These are phyloP conservation scores for Astrocystis sublimbata DNA, from an alignment of 495 filamentous ascomycete genomes.

Conservation along the genomic window DNA sequence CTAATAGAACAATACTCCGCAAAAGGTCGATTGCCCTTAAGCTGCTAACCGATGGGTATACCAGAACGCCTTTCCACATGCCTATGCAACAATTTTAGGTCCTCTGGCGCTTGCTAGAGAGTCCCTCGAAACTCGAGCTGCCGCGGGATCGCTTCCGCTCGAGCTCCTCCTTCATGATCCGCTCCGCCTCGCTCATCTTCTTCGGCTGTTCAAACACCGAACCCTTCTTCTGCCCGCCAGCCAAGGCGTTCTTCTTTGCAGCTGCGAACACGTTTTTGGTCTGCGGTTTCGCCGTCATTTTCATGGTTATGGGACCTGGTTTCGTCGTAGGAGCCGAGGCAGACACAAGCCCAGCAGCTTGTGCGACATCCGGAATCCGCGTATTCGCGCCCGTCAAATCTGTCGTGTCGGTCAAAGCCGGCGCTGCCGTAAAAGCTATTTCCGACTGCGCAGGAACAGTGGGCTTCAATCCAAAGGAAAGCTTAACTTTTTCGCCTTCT, in stretches of 20 bases:
- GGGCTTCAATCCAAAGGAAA: conserved; percentile 64
- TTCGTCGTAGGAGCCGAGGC: conserved; percentile 13
- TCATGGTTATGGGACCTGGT: conserved; percentile 51
- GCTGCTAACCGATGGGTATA: conserved; percentile 20
- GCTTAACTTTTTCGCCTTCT: conserved; percentile 81
- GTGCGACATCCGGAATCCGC: conserved; percentile 12
- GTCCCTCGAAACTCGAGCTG: conserved; percentile 32
- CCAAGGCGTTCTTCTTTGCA: conserved; percentile 64
- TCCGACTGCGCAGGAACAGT: conserved; percentile 34
- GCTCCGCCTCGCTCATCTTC: conserved; percentile 85
- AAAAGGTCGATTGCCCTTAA: background rate
- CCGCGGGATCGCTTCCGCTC: conserved; percentile 66
- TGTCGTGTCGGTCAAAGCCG: conserved; percentile 24
- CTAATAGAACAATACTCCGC: background rate
- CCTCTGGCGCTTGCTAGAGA: conserved; percentile 43
- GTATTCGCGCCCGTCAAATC: conserved; percentile 14
- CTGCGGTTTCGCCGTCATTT: conserved; percentile 58
- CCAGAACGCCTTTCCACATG: conserved; percentile 26
- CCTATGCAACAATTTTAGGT: conserved; percentile 24
- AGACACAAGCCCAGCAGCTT: conserved; percentile 17
- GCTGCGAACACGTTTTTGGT: conserved; percentile 83
- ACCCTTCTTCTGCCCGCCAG: conserved; percentile 59
- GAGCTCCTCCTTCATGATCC: conserved; percentile 86
- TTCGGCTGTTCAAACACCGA: conserved; percentile 57
- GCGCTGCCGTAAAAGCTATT: conserved; percentile 33